These are phyloP conservation scores for Fusarium brevicatenulatum DNA, from an alignment of 2,329 filamentous ascomycete species.

Conservation along the genomic window DNA sequence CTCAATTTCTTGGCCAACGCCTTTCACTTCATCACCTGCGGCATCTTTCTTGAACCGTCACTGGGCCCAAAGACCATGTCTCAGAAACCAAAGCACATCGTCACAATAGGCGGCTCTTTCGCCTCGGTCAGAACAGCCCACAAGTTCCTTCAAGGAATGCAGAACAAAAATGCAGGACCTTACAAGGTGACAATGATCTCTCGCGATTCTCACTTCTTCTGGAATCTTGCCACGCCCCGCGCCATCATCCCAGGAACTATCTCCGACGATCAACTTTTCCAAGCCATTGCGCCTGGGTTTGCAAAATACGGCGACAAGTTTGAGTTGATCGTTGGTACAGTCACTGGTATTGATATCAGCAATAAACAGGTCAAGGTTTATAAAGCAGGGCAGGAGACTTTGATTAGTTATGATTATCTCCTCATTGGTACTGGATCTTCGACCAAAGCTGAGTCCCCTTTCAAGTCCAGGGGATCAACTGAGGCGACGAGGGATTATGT, in stretches of 20 bases:
- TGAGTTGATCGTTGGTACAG: neutral
- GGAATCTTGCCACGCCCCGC: neutral
- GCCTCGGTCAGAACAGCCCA: neutral
- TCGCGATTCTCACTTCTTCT: neutral
- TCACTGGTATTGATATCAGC: neutral
- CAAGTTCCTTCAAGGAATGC: neutral
- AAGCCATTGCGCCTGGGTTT: neutral
- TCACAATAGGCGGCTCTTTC: neutral
- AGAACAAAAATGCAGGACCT: neutral
- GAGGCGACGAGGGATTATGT: neutral
- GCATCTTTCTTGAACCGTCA: neutral
- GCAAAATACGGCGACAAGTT: neutral
- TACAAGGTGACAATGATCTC: neutral
- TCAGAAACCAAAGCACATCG: neutral
- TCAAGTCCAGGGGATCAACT: neutral
- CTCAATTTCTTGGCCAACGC: neutral
- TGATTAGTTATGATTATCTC: neutral
- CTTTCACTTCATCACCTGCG: neutral
- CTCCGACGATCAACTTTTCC: neutral
- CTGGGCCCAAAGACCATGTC: neutral
- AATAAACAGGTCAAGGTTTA: neutral
- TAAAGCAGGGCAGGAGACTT: neutral
- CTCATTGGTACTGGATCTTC: neutral
- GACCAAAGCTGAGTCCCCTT: neutral
- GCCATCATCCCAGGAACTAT: neutral